phyloP scores from a whole-genome alignment of 2,329 filamentous ascomycete genomes.

The Diaporthe amygdali region DNA sequence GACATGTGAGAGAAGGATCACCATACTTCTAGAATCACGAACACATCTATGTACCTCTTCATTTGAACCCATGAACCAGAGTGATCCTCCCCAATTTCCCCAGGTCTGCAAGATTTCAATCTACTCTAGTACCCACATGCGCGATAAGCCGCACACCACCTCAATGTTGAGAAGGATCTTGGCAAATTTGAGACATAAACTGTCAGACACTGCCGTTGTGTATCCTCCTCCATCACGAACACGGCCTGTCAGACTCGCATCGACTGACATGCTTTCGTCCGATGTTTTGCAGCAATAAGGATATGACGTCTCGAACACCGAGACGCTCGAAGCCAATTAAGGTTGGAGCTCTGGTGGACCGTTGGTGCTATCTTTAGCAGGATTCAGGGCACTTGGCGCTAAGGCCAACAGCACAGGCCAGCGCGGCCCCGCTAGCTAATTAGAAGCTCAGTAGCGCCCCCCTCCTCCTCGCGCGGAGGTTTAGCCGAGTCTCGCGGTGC shows the following conservation, averaged over 20 bases:
- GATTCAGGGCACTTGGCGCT: not conserved
- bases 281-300: not conserved
- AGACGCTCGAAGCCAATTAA: conserved; percentile 2
- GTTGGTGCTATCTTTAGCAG: conserved; percentile 13
- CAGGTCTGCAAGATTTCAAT: not conserved
- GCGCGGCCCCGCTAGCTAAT: conserved; percentile 19
- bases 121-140: not conserved
- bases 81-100: not conserved
- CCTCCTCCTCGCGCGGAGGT: not conserved
- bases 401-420: not conserved
- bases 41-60: too few relatives aligned
- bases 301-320: not conserved
- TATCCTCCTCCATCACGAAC: not conserved
- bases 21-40: too few relatives aligned
- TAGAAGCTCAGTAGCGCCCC: conserved; percentile 3
- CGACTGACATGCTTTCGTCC: not conserved
- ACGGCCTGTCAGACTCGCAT: not conserved
- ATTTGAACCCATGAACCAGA: not conserved
- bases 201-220: not conserved
- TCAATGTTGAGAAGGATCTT: not conserved
- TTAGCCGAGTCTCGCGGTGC: conserved; percentile 10
- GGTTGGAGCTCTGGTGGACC: conserved; percentile 21
- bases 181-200: not conserved
- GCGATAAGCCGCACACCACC: not conserved
- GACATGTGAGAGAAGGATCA: too few relatives aligned